phyloP scores from a whole-genome alignment of 176 grass and related monocot species.

The Triticum urartu region DNA sequence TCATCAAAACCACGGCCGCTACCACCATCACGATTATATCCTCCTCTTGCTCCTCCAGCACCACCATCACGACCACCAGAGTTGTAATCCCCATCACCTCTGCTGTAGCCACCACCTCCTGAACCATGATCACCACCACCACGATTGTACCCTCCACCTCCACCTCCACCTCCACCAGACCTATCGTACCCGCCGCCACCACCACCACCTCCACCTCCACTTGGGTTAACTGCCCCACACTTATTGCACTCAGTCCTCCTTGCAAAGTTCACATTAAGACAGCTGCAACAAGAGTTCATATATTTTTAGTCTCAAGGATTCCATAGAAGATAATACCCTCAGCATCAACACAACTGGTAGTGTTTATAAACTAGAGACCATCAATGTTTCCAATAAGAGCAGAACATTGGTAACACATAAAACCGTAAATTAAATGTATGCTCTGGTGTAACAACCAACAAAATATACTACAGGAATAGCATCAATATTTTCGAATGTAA shows the following conservation, averaged over 20 bases:
- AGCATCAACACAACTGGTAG: not conserved
- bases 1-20: conserved; percentile 55
- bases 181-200: conserved; percentile 48
- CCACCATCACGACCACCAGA: conserved; percentile 46
- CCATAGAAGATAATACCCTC: not conserved
- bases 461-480: not conserved
- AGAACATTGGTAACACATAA: not conserved
- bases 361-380: not conserved
- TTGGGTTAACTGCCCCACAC: conserved; percentile 65
- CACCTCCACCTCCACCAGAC: conserved; percentile 56
- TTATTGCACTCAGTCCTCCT: conserved; percentile 97
- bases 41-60: conserved; percentile 37
- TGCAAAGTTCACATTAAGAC: conserved; percentile 96
- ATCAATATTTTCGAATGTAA: not conserved
- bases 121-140: conserved; percentile 55
- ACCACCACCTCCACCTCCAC: conserved; percentile 27
- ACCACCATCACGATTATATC: conserved; percentile 47
- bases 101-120: conserved; percentile 51
- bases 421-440: not conserved
- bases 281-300: conserved; percentile 51
- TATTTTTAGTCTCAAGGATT: not conserved
- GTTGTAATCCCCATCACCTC: conserved; percentile 45
- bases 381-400: not conserved
- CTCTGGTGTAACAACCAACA: not conserved
- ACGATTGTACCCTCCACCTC: conserved; percentile 54